Conservation (phyloP, 352 stramenopile genomes). For the Phytophthora litchii region DNA sequence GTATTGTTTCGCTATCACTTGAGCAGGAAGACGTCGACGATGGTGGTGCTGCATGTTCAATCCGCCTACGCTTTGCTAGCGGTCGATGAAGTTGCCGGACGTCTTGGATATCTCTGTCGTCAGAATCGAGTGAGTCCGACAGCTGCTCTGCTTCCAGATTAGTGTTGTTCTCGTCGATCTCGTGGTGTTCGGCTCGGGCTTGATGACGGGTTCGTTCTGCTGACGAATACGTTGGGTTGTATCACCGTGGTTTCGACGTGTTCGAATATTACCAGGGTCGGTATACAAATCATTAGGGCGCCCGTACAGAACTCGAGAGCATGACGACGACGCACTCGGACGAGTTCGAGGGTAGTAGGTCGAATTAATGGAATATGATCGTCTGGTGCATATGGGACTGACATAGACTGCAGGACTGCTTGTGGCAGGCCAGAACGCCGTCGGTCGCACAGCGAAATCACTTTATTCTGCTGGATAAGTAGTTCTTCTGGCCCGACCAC, state of each 20-base stretch:
- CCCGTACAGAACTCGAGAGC: too few species aligned
- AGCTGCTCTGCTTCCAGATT: too few species aligned
- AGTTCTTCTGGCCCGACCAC: background rate
- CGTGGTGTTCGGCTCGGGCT: background rate
- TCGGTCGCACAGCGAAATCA: background rate
- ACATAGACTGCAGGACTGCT: background rate
- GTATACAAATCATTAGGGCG: too few species aligned
- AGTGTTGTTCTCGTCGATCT: background rate
- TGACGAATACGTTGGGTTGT: background rate
- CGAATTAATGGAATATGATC: background rate
- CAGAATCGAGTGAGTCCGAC: background rate
- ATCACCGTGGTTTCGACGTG: background rate
- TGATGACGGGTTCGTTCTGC: background rate
- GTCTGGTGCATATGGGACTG: background rate
- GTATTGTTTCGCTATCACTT: too few species aligned
- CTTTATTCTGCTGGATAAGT: slow-evolving; percentile 6
- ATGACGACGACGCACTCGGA: background rate
- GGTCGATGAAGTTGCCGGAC: slow-evolving; percentile 3
- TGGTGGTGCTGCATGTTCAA: too few species aligned
- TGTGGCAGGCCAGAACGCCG: slow-evolving; percentile 3
- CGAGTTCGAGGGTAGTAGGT: slow-evolving; percentile 1
- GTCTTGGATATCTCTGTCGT: background rate
- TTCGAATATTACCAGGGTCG: background rate
- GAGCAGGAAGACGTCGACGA: too few species aligned
- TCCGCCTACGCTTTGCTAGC: background rate